Conservation (phyloP, 1,139 yeast genomes). For the Yamadazyma sp. region DNA sequence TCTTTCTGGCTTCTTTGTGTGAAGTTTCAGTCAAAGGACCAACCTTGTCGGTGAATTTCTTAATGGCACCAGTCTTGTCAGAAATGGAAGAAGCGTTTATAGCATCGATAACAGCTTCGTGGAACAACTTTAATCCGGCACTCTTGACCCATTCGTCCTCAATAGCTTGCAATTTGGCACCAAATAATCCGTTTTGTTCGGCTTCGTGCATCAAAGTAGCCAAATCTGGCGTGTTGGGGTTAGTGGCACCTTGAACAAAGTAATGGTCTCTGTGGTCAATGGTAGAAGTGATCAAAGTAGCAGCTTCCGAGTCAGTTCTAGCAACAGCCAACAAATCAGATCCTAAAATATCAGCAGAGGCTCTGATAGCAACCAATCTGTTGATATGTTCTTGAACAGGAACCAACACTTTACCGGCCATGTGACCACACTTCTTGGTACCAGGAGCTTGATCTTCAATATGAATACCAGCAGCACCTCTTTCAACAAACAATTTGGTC, state of each 20-base stretch:
- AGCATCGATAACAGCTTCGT: slow-evolving; percentile 87
- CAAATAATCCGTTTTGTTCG: slow-evolving; percentile 70
- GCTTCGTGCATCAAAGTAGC: slow-evolving; percentile 81
- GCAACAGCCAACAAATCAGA: slow-evolving; percentile 86
- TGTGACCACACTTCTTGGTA: slow-evolving; percentile 96
- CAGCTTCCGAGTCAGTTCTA: slow-evolving; percentile 97
- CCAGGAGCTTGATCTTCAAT: slow-evolving; percentile 99
- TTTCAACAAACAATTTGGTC: slow-evolving; percentile 93
- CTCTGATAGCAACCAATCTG: slow-evolving; percentile 90
- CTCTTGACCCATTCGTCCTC: slow-evolving; percentile 82
- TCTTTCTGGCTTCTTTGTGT: slow-evolving; percentile 73
- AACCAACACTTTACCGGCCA: slow-evolving; percentile 98
- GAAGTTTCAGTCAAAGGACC: slow-evolving; percentile 76
- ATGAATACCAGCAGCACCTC: slow-evolving; percentile 99
- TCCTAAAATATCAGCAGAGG: slow-evolving; percentile 92
- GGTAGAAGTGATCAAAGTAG: slow-evolving; percentile 88
- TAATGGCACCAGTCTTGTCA: slow-evolving; percentile 66
- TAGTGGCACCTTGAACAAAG: slow-evolving; percentile 87
- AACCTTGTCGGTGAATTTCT: slow-evolving; percentile 65
- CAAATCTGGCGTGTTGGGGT: slow-evolving; percentile 74
- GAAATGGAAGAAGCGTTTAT: slow-evolving; percentile 61
- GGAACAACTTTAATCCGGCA: slow-evolving; percentile 87
- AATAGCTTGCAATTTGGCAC: slow-evolving; percentile 65
- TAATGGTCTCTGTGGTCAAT: slow-evolving; percentile 95
- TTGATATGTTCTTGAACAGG: slow-evolving; percentile 97